Conservation (phyloP, 1,284 basidiomycete species). For the Boletus mariae region DNA sequence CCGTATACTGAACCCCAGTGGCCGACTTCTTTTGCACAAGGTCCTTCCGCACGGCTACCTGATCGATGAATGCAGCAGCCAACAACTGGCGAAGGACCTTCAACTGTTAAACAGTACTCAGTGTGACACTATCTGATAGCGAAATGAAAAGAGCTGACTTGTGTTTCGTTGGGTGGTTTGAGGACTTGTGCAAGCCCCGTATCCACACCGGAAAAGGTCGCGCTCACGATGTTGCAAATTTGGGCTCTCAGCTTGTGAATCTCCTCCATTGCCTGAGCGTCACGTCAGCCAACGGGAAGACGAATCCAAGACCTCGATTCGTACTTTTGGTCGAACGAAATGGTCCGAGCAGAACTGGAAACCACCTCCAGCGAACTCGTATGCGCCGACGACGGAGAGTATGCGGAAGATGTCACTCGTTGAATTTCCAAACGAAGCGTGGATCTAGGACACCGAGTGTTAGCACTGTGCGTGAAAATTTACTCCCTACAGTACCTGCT, state of each 20-base stretch:
- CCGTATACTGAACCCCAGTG: conserved; percentile 69
- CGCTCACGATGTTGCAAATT: conserved; percentile 77
- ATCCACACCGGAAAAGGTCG: conserved; percentile 62
- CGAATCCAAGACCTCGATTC: conserved; percentile 10
- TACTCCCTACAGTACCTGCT: conserved; percentile 53
- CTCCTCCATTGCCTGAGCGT: conserved; percentile 90
- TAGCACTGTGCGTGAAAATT: not conserved
- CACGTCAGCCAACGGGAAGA: conserved; percentile 1
- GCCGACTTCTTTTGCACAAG: conserved; percentile 55
- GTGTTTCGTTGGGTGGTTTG: conserved; percentile 68
- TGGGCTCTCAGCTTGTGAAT: conserved; percentile 96
- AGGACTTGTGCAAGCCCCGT: conserved; percentile 60
- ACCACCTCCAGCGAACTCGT: conserved; percentile 85
- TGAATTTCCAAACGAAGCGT: conserved; percentile 79
- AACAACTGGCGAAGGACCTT: conserved; percentile 91
- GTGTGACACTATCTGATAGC: not conserved
- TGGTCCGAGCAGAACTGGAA: conserved; percentile 83
- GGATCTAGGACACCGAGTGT: conserved; percentile 45
- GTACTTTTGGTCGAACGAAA: conserved; percentile 88
- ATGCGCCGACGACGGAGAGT: conserved; percentile 92
- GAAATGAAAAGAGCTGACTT: conserved; percentile 44
- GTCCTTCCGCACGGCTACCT: conserved; percentile 92
- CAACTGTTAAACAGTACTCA: conserved; percentile 46
- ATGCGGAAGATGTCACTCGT: conserved; percentile 87
- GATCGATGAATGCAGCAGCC: conserved; percentile 91